These are phyloP conservation scores for Buxus sempervirens DNA, from an alignment of 164 flowering plant species.

Conservation along the genomic window DNA sequence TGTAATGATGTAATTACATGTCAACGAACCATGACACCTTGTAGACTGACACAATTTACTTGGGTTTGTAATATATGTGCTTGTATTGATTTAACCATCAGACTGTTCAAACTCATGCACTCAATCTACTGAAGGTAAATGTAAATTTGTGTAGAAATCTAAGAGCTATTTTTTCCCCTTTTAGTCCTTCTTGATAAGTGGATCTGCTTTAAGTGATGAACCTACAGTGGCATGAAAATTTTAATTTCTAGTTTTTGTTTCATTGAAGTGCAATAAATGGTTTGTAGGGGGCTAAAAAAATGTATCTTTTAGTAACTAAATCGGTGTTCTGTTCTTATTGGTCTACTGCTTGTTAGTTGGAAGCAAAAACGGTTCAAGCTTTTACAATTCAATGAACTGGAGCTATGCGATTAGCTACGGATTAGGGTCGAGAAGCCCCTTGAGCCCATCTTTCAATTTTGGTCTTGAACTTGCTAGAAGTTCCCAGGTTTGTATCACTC, in stretches of 20 bases:
- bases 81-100: neutral
- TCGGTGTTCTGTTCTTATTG: neutral
- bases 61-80: neutral
- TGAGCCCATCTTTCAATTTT: conserved; percentile 93
- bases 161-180: neutral
- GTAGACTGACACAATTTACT: neutral
- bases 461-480: conserved; percentile 79
- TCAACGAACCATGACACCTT: neutral
- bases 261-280: neutral
- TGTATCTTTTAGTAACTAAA: neutral
- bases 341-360: conserved; percentile 36
- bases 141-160: neutral
- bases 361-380: conserved; percentile 38
- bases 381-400: conserved; percentile 62
- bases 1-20: neutral
- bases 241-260: neutral
- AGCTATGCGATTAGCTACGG: conserved; percentile 88
- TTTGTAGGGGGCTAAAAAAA: too few species aligned
- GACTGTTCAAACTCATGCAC: neutral
- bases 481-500: conserved; percentile 52
- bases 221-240: neutral
- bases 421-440: conserved; percentile 73
- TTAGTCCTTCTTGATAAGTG: too few species aligned
- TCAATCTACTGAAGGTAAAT: neutral
- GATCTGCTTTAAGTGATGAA: neutral